A percentile compares a stretch with the other conserved stretches of the same genome.
These are phyloP conservation scores for Daldinia loculata DNA, from an alignment of 495 filamentous ascomycete species.

Conservation along the genomic window DNA sequence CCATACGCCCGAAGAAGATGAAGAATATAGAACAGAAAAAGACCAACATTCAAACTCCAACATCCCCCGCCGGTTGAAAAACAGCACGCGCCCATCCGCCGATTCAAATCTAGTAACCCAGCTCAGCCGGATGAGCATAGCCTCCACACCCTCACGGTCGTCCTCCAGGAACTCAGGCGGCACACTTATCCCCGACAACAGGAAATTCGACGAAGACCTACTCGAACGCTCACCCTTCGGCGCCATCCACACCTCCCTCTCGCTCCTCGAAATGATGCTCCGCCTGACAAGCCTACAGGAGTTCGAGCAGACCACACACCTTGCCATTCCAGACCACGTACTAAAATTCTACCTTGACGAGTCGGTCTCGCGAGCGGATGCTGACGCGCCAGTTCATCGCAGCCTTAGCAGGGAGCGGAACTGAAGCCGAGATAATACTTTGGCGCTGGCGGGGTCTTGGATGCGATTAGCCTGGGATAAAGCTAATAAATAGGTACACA, in stretches of 20 bases:
- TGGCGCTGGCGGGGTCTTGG: neutral
- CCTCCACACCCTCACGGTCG: constrained; percentile 32
- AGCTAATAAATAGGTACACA: neutral
- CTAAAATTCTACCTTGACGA: constrained; percentile 94
- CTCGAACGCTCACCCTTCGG: constrained; percentile 52
- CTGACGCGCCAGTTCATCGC: constrained; percentile 26
- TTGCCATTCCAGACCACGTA: constrained; percentile 93
- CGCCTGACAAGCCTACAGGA: constrained; percentile 94
- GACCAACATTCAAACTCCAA: constrained; percentile 17
- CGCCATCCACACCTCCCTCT: constrained; percentile 81
- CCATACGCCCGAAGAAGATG: constrained; percentile 41
- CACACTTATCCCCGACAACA: constrained; percentile 6
- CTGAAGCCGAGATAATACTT: neutral
- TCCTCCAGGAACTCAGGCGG: constrained; percentile 28
- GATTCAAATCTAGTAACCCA: constrained; percentile 54
- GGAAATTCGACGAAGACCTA: constrained; percentile 20
- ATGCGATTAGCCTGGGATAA: neutral
- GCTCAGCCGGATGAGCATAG: constrained; percentile 52
- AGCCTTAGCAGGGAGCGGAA: constrained; percentile 5
- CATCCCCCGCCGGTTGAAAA: constrained; percentile 22
- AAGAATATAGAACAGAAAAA: constrained; percentile 29
- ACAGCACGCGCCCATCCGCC: constrained; percentile 39
- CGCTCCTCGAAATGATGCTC: constrained; percentile 91
- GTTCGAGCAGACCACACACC: constrained; percentile 92
- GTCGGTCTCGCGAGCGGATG: constrained; percentile 54